These are phyloP conservation scores for Fusarium verrucosum DNA, from an alignment of 2,329 filamentous ascomycete species.

Conservation along the genomic window DNA sequence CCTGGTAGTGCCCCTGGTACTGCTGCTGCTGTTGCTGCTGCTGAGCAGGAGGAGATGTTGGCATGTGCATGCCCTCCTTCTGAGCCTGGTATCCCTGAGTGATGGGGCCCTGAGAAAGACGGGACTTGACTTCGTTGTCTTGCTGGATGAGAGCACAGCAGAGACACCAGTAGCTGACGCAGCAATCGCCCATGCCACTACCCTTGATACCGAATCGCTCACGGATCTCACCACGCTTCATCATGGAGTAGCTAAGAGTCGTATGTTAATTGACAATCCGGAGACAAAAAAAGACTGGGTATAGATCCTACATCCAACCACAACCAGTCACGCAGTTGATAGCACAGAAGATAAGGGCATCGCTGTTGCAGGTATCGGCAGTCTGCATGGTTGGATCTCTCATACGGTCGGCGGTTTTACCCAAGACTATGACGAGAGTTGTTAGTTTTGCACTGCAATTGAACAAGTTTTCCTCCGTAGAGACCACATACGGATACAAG, in stretches of 20 bases:
- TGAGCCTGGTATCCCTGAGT: conserved; percentile 52
- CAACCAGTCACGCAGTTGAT: conserved; percentile 54
- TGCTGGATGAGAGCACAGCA: conserved; percentile 68
- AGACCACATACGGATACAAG: conserved; percentile 55
- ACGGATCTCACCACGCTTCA: conserved; percentile 64
- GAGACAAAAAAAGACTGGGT: not conserved
- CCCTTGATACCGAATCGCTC: conserved; percentile 64
- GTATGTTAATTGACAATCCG: conserved; percentile 2
- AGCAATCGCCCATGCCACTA: conserved; percentile 59
- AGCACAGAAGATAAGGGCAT: conserved; percentile 54
- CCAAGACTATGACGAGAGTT: conserved; percentile 50
- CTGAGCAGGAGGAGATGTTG: conserved; percentile 26
- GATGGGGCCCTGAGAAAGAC: conserved; percentile 42
- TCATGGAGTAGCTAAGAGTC: conserved; percentile 54
- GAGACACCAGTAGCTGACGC: conserved; percentile 62
- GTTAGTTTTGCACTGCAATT: conserved; percentile 23
- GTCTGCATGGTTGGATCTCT: conserved; percentile 54
- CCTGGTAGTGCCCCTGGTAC: conserved; percentile 6
- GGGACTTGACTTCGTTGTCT: conserved; percentile 61
- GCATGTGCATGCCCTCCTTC: conserved; percentile 53
- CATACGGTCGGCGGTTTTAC: conserved; percentile 56
- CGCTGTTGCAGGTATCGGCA: conserved; percentile 53
- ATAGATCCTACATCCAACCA: conserved; percentile 55
- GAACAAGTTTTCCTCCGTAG: not conserved
- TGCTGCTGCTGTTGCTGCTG: conserved; percentile 7